A percentile compares a stretch with the other conserved stretches of the same genome.
These are phyloP conservation scores for Chloroidium sp. DNA, from an alignment of 163 green algal species.

Conservation along the genomic window DNA sequence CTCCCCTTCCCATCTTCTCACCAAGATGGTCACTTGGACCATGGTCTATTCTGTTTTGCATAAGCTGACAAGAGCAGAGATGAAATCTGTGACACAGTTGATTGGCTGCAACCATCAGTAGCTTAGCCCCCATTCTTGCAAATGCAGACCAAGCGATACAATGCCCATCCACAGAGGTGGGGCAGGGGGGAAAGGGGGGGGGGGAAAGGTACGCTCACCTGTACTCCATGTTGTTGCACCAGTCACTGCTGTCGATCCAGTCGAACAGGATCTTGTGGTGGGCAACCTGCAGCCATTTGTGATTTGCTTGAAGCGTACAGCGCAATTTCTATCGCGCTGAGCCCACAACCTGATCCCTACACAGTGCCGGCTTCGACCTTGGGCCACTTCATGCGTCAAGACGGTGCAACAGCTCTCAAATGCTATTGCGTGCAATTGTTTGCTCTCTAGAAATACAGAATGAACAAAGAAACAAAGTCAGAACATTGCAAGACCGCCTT, in stretches of 20 bases:
- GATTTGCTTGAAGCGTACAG: too few relatives aligned
- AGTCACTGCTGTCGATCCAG: conserved; percentile 25
- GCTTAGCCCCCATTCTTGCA: too few relatives aligned
- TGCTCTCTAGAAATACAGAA: not conserved
- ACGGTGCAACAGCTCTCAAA: not conserved
- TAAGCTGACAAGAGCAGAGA: too few relatives aligned
- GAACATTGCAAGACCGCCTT: not conserved
- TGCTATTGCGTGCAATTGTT: not conserved
- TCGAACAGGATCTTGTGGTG: conserved; percentile 3
- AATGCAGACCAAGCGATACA: too few relatives aligned
- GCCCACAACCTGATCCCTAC: too few relatives aligned
- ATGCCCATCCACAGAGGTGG: too few relatives aligned
- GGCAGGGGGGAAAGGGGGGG: too few relatives aligned
- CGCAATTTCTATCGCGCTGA: too few relatives aligned
- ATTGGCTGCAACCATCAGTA: too few relatives aligned
- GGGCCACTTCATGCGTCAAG: too few relatives aligned
- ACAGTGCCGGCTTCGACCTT: too few relatives aligned
- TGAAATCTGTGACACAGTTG: too few relatives aligned
- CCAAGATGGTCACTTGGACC: not conserved
- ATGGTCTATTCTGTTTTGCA: not conserved
- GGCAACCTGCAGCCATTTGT: conserved; percentile 1
- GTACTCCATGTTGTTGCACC: conserved; percentile 23
- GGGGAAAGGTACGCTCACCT: not conserved
- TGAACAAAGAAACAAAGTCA: not conserved
- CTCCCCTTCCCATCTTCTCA: not conserved